These are phyloP conservation scores for Pseudophaeomoniella oleicola DNA, from an alignment of 2,329 filamentous ascomycete species.

Conservation along the genomic window DNA sequence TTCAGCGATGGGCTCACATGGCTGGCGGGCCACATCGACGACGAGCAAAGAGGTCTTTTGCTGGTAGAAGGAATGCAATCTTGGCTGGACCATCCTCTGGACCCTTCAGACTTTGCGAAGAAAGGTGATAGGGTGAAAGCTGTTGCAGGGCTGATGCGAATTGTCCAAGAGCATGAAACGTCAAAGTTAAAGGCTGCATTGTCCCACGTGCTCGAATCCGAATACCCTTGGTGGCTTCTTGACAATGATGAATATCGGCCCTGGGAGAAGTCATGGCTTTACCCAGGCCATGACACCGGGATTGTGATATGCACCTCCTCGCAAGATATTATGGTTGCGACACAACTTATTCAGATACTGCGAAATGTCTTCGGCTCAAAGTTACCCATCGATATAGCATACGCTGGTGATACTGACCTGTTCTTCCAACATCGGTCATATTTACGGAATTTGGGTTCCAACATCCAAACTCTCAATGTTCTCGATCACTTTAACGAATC, in stretches of 20 bases:
- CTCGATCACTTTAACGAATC: constrained; percentile 6
- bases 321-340: constrained; percentile 6
- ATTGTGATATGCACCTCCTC: constrained; percentile 7
- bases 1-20: no score
- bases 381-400: constrained; percentile 8
- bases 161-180: neutral
- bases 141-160: neutral
- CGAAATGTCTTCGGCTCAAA: constrained; percentile 5
- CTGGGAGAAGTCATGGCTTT: neutral
- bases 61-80: neutral
- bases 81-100: neutral
- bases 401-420: constrained; percentile 7
- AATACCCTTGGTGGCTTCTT: neutral
- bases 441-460: constrained; percentile 1
- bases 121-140: neutral
- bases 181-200: neutral
- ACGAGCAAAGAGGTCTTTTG: neutral
- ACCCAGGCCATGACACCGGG: constrained; percentile 2
- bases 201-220: neutral
- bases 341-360: constrained; percentile 7
- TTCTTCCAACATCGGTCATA: constrained; percentile 2
- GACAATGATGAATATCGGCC: neutral
- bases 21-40: no score
- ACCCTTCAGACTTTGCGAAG: neutral
- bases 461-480: constrained; percentile 6